phyloP scores from a whole-genome alignment of 805 yeast genomes.

The Yarrowia keelungensis region DNA sequence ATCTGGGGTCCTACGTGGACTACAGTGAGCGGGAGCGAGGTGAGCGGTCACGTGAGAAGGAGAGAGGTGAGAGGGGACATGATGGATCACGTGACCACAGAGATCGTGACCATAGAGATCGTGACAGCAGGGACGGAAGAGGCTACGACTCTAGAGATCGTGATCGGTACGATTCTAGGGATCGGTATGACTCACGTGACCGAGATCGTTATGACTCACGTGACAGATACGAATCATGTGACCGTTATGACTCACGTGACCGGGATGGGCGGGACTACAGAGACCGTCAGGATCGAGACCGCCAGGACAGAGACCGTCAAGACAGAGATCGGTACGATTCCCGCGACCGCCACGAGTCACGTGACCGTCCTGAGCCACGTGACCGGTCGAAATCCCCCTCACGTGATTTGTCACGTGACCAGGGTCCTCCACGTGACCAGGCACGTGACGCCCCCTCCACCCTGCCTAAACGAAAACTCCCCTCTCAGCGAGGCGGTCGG shows the following conservation, averaged over 20 bases:
- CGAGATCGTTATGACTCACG: neutral
- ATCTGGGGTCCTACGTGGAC: slow-evolving; percentile 11
- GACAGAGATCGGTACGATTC: neutral
- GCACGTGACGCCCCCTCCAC: neutral
- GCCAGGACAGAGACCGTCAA: neutral
- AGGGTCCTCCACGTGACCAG: neutral
- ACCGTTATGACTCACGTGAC: neutral
- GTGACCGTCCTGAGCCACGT: neutral
- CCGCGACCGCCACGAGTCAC: neutral
- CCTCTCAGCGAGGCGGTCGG: slow-evolving; percentile 39
- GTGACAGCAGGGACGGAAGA: slow-evolving; percentile 3
- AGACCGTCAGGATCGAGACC: neutral
- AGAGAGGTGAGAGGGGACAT: neutral
- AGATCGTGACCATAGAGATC: slow-evolving; percentile 6
- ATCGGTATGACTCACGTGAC: slow-evolving; percentile 5
- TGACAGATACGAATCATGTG: slow-evolving; percentile 2
- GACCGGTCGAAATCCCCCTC: too few species aligned
- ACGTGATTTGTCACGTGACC: neutral
- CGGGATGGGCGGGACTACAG: neutral
- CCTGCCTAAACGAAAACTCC: slow-evolving; percentile 43
- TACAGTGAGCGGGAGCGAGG: slow-evolving; percentile 8
- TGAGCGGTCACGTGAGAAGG: neutral
- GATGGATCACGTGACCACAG: neutral
- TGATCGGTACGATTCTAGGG: neutral
- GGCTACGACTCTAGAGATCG: neutral